Conservation (phyloP, 1,284 basidiomycete genomes). For the Ganoderma multipileum region DNA sequence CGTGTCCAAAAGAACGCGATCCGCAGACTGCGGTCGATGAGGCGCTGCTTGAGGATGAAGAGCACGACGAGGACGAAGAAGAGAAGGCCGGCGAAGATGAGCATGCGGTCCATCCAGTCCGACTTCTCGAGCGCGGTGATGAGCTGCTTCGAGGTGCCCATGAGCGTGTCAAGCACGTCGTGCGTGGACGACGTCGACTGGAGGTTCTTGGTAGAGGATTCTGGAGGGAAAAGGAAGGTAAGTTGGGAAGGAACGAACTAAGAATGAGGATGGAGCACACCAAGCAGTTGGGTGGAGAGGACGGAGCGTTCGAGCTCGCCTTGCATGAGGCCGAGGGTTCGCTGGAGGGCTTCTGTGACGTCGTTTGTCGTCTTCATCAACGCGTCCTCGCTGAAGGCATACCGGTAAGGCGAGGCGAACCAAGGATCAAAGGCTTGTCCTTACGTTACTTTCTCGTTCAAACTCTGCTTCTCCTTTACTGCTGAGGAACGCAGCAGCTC, state of each 20-base stretch:
- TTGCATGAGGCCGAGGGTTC: constrained; percentile 88
- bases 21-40: constrained; percentile 76
- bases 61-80: constrained; percentile 88
- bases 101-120: constrained; percentile 89
- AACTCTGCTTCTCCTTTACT: constrained; percentile 50
- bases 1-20: constrained; percentile 84
- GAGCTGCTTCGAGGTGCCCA: constrained; percentile 82
- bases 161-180: constrained; percentile 75
- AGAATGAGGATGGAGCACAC: constrained; percentile 48
- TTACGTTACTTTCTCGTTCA: constrained; percentile 64
- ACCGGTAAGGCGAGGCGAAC: not conserved
- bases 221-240: constrained; percentile 45
- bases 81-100: constrained; percentile 78
- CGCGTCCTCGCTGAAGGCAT: constrained; percentile 70
- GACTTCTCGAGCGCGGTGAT: constrained; percentile 87
- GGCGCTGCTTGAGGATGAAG: constrained; percentile 86
- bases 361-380: constrained; percentile 89
- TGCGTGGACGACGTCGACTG: constrained; percentile 80
- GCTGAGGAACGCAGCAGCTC: constrained; percentile 65
- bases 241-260: not conserved
- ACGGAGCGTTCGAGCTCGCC: constrained; percentile 90
- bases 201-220: constrained; percentile 81
- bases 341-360: constrained; percentile 85
- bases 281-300: constrained; percentile 84
- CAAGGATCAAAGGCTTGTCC: constrained; percentile 35